phyloP scores from a whole-genome alignment of 164 flowering plant genomes.

The Aristolochia californica region DNA sequence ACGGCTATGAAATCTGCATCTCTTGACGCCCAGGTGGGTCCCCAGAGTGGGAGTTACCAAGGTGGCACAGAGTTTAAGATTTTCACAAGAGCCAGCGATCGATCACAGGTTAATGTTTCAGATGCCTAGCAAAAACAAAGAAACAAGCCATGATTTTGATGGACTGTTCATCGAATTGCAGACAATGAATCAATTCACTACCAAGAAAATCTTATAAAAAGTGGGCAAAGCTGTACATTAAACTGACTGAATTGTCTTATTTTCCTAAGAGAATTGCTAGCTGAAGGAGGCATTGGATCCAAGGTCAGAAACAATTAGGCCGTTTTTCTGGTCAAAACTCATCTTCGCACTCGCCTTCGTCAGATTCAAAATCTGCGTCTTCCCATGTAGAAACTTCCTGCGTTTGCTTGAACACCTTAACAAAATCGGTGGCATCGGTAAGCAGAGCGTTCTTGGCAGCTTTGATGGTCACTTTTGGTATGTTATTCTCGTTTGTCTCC shows the following conservation, averaged over 20 bases:
- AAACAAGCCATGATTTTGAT: background rate
- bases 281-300: too few species aligned
- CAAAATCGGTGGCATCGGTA: conserved; percentile 6
- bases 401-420: conserved; percentile 10
- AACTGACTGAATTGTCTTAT: too few species aligned
- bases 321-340: background rate
- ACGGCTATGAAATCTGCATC: too few species aligned
- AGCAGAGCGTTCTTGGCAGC: conserved; percentile 11
- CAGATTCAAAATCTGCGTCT: conserved; percentile 28
- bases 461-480: conserved; percentile 10
- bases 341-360: conserved; percentile 26
- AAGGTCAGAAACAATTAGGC: too few species aligned
- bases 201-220: background rate
- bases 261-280: too few species aligned
- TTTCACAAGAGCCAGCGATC: background rate
- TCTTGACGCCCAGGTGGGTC: too few species aligned
- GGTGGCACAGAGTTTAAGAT: background rate
- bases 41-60: background rate
- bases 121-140: background rate
- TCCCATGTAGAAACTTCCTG: conserved; percentile 15
- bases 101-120: background rate
- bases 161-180: background rate
- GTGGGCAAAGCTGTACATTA: background rate
- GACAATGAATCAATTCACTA: background rate
- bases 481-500: conserved; percentile 8